Base-by-base conservation (phyloP, 2,329 filamentous ascomycete species). In the Colletotrichum caudatum region DNA sequence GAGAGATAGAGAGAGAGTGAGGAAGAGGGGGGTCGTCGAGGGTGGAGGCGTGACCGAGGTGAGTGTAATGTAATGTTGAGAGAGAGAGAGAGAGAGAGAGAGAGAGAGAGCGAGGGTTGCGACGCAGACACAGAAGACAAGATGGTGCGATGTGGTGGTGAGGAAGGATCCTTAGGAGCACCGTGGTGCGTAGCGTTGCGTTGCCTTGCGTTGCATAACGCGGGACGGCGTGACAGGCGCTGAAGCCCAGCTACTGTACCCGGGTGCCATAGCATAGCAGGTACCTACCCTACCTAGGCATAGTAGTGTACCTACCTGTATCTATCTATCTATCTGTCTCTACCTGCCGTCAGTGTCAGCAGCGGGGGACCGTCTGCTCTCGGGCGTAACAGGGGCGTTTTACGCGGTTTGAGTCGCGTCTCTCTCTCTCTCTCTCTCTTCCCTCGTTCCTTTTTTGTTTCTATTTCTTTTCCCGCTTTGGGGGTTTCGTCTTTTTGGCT, bases 91-190 rank as follows among this genome's bases (percentile, higher is more conserved):
- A 29, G 29, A 29, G 29, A 29, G 3, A 29, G 29, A 29, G 29
- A 29, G 29, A 29, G 29, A 29, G 29, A 3, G 29, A 51, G 37
- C 44, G 54, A 53, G 62, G 80, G 69, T 81, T 75, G 3, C 56
- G 73, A 39, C 76, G 76, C 29, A 37, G 35, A 11, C 35, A 37
- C 29, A 29, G 29, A 29, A 29, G 29, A 29, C 29, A 29, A 29
- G 29, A 29, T 29, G 29, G 29, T 29, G 29, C 29, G 29, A 29
- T 29, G 29, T 4, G 29, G 29, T 29, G 29, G 29, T 29, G 29
- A 29, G 29, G 29, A 29, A 29, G 29, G 29, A 29, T 29, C 29
- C 29, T 29, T 29, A 29, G 29, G 29, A 29, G 29, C 29, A 29
- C 29, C 29, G 29, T 29, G 29, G 29, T 29, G 29, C 29, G 29